Evolutionary conservation across 257 asterid genomes (phyloP).

Genomic region (Cordia subcordata): DNA sequence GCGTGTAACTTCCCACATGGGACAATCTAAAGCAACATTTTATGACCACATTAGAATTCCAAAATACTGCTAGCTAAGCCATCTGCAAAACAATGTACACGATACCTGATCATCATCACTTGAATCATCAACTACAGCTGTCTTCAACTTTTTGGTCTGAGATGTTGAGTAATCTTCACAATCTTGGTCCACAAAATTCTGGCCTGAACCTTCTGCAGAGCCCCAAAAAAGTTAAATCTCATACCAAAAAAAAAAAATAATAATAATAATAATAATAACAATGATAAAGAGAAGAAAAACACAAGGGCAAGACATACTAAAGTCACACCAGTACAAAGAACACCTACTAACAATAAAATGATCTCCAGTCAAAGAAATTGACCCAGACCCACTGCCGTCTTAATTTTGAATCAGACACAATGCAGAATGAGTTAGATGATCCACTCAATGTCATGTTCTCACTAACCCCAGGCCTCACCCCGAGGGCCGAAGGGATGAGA

Average conservation of each 20-base stretch:
- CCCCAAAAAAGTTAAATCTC: not conserved
- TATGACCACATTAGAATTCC: not conserved
- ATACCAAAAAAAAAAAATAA: not conserved
- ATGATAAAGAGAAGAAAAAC: not conserved
- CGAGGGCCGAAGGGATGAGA: too few relatives aligned
- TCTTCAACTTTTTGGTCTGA: slow-evolving; percentile 23
- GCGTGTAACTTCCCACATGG: slow-evolving; percentile 6
- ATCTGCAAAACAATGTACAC: not conserved
- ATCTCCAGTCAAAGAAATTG: not conserved
- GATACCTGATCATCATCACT: slow-evolving; percentile 19
- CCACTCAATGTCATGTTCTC: too few relatives aligned
- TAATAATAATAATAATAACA: not conserved
- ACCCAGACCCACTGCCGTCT: too few relatives aligned
- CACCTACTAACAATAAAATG: not conserved
- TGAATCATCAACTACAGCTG: slow-evolving; percentile 10
- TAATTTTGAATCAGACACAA: too few relatives aligned
- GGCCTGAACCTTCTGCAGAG: slow-evolving; percentile 36
- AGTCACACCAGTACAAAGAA: not conserved
- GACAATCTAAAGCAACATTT: slow-evolving; percentile 10
- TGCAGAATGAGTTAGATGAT: too few relatives aligned
- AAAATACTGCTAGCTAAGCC: not conserved
- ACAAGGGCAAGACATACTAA: not conserved
- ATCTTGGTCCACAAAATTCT: slow-evolving; percentile 29
- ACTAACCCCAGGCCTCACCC: too few relatives aligned
- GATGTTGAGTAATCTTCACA: slow-evolving; percentile 7